phyloP scores from a whole-genome alignment of 768 basidiomycete species.

The Auricularia sp. region DNA sequence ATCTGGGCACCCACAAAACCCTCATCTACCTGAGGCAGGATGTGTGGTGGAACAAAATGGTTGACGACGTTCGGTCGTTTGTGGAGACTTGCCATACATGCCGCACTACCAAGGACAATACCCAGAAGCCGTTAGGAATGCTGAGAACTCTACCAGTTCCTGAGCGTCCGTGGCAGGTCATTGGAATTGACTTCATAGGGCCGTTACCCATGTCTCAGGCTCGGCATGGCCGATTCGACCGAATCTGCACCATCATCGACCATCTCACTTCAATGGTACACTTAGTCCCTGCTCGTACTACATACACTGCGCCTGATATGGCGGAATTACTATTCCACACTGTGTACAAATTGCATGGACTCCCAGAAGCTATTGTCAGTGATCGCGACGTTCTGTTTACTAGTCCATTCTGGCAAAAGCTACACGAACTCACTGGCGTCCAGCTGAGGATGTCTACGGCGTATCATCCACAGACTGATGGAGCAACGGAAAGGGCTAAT shows the following conservation, averaged over 20 bases:
- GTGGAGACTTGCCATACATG: conserved; percentile 19
- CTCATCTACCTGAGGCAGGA: conserved; percentile 1
- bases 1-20: conserved; percentile 23
- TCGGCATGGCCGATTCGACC: conserved; percentile 14
- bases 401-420: conserved; percentile 20
- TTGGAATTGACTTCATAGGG: conserved; percentile 20
- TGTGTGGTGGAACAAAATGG: conserved; percentile 32
- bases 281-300: conserved; percentile 20
- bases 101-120: conserved; percentile 12
- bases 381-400: conserved; percentile 27
- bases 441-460: conserved; percentile 23
- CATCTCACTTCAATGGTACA: conserved; percentile 15
- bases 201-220: conserved; percentile 16
- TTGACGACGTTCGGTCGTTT: conserved; percentile 15
- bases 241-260: conserved; percentile 17
- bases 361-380: conserved; percentile 20
- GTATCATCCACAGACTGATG: conserved; percentile 30
- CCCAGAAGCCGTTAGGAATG: conserved; percentile 15
- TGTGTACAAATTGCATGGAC: conserved; percentile 26
- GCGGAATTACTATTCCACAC: conserved; percentile 26
- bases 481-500: conserved; percentile 17
- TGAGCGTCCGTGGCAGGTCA: conserved; percentile 15
- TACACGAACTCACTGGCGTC: conserved; percentile 15
- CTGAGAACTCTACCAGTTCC: conserved; percentile 16
- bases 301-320: conserved; percentile 23